Evolutionary conservation across 2,329 filamentous ascomycete genomes (phyloP).

Genomic region (Phialemonium atrogriseum): DNA sequence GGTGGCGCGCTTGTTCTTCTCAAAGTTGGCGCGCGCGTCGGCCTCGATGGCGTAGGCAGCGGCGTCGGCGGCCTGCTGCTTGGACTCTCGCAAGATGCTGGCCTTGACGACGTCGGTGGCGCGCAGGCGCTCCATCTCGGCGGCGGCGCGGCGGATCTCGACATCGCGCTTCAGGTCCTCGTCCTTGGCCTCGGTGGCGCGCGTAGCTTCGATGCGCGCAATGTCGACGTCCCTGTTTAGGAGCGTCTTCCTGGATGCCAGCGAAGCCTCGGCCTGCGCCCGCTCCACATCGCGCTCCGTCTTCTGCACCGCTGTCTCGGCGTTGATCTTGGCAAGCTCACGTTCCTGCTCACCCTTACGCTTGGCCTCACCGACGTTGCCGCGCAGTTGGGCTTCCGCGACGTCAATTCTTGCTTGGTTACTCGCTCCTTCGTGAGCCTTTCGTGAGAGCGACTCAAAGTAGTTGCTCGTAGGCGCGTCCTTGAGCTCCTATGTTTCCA

Average conservation of each 20-base stretch:
- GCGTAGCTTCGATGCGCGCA: slow-evolving; percentile 63
- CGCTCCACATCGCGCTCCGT: slow-evolving; percentile 79
- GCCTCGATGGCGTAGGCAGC: slow-evolving; percentile 56
- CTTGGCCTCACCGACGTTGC: slow-evolving; percentile 69
- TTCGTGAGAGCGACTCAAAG: slow-evolving; percentile 72
- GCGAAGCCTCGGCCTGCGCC: slow-evolving; percentile 66
- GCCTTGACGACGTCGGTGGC: slow-evolving; percentile 74
- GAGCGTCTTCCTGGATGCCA: slow-evolving; percentile 63
- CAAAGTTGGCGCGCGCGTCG: slow-evolving; percentile 47
- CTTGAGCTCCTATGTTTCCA: slow-evolving; percentile 77
- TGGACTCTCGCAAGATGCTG: slow-evolving; percentile 57
- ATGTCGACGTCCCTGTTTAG: slow-evolving; percentile 69
- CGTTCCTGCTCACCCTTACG: slow-evolving; percentile 75
- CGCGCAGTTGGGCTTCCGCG: slow-evolving; percentile 54
- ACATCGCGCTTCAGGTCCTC: slow-evolving; percentile 74
- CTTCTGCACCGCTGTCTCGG: slow-evolving; percentile 75
- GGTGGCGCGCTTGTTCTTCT: slow-evolving; percentile 42
- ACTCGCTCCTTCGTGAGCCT: slow-evolving; percentile 76
- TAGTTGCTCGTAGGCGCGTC: slow-evolving; percentile 77
- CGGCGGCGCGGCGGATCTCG: slow-evolving; percentile 66
- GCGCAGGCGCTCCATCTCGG: slow-evolving; percentile 72
- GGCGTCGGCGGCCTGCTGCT: slow-evolving; percentile 61
- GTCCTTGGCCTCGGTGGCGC: slow-evolving; percentile 66
- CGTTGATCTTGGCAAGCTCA: slow-evolving; percentile 81
- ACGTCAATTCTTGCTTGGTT: slow-evolving; percentile 62